phyloP scores from a whole-genome alignment of 2,329 filamentous ascomycete species.

The Chaetomium globosum region DNA sequence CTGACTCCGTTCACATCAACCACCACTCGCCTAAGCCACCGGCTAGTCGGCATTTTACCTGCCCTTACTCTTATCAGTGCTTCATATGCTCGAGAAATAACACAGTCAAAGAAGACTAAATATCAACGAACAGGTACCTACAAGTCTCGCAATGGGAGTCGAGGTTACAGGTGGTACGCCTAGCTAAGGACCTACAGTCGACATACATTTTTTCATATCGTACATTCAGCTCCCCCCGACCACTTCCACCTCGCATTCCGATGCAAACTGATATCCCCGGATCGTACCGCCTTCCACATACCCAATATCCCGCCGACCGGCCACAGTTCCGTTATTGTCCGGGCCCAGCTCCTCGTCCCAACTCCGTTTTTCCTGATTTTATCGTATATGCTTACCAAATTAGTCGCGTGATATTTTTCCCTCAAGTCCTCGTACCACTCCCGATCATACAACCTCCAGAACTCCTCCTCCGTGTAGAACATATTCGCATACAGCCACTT shows the following conservation, averaged over 20 bases:
- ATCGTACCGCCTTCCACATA: conserved; percentile 3
- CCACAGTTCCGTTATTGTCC: conserved; percentile 1
- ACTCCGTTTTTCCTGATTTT: conserved; percentile 1
- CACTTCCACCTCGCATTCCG: conserved; percentile 6
- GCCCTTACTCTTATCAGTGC: no score
- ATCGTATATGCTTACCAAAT: conserved; percentile 11
- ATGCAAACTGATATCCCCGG: not conserved
- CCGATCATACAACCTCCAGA: conserved; percentile 14
- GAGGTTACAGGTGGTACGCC: no score
- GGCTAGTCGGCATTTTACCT: no score
- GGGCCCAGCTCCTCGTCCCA: not conserved
- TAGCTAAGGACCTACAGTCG: no score
- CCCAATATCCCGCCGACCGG: not conserved
- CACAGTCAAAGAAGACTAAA: no score
- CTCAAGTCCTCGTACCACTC: conserved; percentile 12
- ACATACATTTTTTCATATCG: not conserved
- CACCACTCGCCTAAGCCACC: no score
- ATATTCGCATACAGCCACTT: conserved; percentile 18
- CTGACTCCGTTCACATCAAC: not conserved
- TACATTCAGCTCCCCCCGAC: not conserved
- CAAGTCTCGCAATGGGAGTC: no score
- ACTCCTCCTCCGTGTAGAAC: conserved; percentile 14
- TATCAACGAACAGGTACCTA: no score
- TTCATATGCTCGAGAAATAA: no score
- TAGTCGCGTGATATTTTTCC: not conserved